Evolutionary conservation across 768 basidiomycete genomes (phyloP), one percentile per base, ranked within the genome.

Genomic region (Rhodocollybia butyracea): DNA sequence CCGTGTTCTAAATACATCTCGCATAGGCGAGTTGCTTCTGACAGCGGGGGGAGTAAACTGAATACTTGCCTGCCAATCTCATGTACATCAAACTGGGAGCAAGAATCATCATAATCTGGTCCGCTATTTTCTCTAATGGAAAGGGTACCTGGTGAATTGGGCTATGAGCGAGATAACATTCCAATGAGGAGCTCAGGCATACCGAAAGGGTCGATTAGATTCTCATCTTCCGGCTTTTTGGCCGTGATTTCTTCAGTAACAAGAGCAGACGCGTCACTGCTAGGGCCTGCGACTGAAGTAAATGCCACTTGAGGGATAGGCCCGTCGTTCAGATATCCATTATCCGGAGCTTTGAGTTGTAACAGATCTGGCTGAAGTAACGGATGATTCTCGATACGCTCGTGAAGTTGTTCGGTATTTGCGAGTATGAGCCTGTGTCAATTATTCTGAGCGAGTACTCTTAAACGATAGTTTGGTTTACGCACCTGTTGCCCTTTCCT

Each of bases 371-470:
- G 60, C 22, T 63, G 61, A 7, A 85, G 69, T 7, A 83, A 63
- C 0, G 81, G 80, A 63, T 82, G 85, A 0, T 66, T 62, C 36
- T 84, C 86, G 5, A 88, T 83, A 59, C 79, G 78, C 47, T 81
- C 80, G 66, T 90, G 86, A 7, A 90, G 74, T 55, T 90, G 85
- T 59, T 84, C 82, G 1, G 86, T 89, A 60, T 84, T 83, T 22
- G 88, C 77, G 24, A 89, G 77, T 26, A 88, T 71, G 54, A 86
- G 71, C 24, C 83, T 82, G 47, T n/a, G 1, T 4, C 6, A 27
- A 2, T n/a, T n/a, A 6, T 7, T 6, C 29, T 64, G 19, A 38
- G 32, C 51, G 32, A 21, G 29, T 41, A 32, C 5, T 31, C 38
- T 15, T 27, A 30, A 27, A 5, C 13, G 36, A 21, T 29, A 7